Evolutionary conservation across 2,329 filamentous ascomycete species (phyloP), one percentile per base, ranked within the genome.

Genomic region (Aspergillus sergii): DNA sequence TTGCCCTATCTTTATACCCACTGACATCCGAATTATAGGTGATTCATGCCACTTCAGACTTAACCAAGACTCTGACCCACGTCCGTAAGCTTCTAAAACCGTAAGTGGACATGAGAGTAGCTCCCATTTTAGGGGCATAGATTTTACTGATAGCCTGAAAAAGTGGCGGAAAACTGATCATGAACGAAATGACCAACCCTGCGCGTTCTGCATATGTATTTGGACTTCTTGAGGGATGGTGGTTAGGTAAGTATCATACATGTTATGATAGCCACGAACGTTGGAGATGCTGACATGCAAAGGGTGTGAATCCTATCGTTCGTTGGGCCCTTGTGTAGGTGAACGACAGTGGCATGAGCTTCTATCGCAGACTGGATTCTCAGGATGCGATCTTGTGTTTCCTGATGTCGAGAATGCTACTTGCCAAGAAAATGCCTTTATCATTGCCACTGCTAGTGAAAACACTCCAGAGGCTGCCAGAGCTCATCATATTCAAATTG

Each of bases 191-290:
- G 4, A 64, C 59, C 12, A 43, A 46, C 21, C 56, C 64, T 2
- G 41, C 36, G 10, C 54, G 59, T 21, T 56, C 64, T 6, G 60
- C 57, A 14, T 58, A 64, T 55, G 51, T 64, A 11, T 67, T 67
- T 45, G 66, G 66, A 11, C 34, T 67, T 11, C 45, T 67, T 7
- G 64, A 67, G 19, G 64, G 61, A 5, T 67, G 66, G 66, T 67
- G 66, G 66, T 26, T 53, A 41, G 41, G 65, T 66, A 53, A 14
- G 62, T 41, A 21, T 19, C 21, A 9, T 43, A 8, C 23, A 4
- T 32, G 6, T n/a, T n/a, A 9, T 4, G 30, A 16, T 57, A 23
- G 8, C 32, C 6, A 23, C 19, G 28, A 19, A 14, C 9, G 9
- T 12, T n/a, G 19, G 16, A 11, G 21, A 28, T n/a, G 23, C 51